These are phyloP conservation scores for Botrytis tulipae DNA, from an alignment of 2,329 filamentous ascomycete genomes.

Conservation along the genomic window DNA sequence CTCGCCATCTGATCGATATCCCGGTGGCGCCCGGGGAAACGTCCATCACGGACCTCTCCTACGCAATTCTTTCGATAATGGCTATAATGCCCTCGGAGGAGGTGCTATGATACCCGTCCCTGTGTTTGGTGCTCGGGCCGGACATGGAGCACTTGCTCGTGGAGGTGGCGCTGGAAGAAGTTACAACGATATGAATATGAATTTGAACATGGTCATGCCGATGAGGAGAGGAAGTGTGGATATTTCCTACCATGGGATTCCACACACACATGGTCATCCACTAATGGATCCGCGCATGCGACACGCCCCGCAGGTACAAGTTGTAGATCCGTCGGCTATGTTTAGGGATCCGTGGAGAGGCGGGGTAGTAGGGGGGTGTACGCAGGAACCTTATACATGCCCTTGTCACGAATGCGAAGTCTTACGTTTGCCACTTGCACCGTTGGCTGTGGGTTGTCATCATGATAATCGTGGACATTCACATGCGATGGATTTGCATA, in stretches of 20 bases:
- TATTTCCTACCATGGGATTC: neutral
- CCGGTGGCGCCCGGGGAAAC: neutral
- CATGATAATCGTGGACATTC: neutral
- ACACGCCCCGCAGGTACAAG: neutral
- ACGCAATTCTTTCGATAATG: constrained; percentile 13
- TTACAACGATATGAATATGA: constrained; percentile 1
- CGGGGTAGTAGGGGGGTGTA: neutral
- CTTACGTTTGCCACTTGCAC: neutral
- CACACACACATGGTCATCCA: neutral
- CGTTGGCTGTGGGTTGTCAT: neutral
- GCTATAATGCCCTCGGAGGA: neutral
- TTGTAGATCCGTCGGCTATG: constrained; percentile 2
- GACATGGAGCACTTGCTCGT: constrained; percentile 9
- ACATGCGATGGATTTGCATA: constrained; percentile 9
- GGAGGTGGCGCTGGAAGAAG: constrained; percentile 4
- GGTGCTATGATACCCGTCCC: neutral
- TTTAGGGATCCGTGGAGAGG: constrained; percentile 7
- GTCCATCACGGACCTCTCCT: constrained; percentile 14
- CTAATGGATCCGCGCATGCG: constrained; percentile 5
- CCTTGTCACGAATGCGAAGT: constrained; percentile 3
- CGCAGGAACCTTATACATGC: constrained; percentile 6
- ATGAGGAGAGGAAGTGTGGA: constrained; percentile 1
- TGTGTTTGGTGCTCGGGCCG: constrained; percentile 1
- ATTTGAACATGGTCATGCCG: neutral
- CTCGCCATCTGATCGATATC: constrained; percentile 16